Evolutionary conservation across 2,329 filamentous ascomycete species (phyloP).

Genomic region (Dactylellina sp.): DNA sequence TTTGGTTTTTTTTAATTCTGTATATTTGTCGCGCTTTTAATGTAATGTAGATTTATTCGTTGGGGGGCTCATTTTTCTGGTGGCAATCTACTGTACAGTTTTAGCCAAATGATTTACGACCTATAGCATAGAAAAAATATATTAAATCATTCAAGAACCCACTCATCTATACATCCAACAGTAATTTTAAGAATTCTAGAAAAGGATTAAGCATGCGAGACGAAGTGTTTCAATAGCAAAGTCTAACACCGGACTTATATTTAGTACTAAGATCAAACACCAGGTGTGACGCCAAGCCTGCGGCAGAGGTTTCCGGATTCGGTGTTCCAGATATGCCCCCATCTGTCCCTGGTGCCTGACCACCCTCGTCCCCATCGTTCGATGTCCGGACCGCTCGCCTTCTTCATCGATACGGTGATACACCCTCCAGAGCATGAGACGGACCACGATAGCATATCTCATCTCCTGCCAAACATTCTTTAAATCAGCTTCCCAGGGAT

Average conservation of each 20-base stretch:
- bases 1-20: not conserved
- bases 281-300: constrained; percentile 29
- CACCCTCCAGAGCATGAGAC: constrained; percentile 25
- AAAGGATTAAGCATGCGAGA: not conserved
- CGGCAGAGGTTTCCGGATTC: constrained; percentile 18
- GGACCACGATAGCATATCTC: constrained; percentile 25
- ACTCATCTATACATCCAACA: not conserved
- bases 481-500: not conserved
- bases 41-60: constrained; percentile 20
- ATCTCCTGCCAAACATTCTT: constrained; percentile 27
- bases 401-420: constrained; percentile 12
- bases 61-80: constrained; percentile 7
- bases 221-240: not conserved
- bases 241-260: not conserved
- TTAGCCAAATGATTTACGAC: constrained; percentile 27
- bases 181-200: not conserved
- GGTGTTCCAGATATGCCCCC: constrained; percentile 19
- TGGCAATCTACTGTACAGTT: constrained; percentile 18
- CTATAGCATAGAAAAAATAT: not conserved
- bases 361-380: not conserved
- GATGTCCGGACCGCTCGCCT: not conserved
- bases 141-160: not conserved
- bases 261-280: not conserved
- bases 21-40: constrained; percentile 1
- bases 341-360: constrained; percentile 17